Conservation (phyloP, 2,329 filamentous ascomycete genomes). For the Monilinia aucupariae region DNA sequence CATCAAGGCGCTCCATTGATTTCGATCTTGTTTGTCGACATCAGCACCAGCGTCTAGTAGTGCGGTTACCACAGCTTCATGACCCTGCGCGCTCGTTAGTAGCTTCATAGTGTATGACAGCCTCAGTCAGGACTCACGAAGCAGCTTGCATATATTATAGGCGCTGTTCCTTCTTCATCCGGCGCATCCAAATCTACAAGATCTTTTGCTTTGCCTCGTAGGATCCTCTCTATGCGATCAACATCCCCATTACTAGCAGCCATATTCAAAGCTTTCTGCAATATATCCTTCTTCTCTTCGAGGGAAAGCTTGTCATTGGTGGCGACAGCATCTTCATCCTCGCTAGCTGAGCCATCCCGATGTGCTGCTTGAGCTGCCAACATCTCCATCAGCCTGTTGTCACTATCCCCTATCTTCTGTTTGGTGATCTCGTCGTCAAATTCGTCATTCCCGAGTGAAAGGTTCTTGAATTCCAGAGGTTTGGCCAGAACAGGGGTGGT, state of each 20-base stretch:
- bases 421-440: constrained; percentile 59
- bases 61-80: constrained; percentile 79
- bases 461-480: constrained; percentile 73
- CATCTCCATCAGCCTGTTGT: constrained; percentile 90
- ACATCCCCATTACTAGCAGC: constrained; percentile 94
- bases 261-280: constrained; percentile 89
- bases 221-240: constrained; percentile 68
- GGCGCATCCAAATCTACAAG: constrained; percentile 81
- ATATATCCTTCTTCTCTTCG: constrained; percentile 69
- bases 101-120: constrained; percentile 14
- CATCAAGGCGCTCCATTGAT: constrained; percentile 97
- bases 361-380: constrained; percentile 88
- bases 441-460: constrained; percentile 72
- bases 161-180: constrained; percentile 93
- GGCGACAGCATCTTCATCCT: constrained; percentile 75
- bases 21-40: constrained; percentile 90
- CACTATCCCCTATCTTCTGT: constrained; percentile 64
- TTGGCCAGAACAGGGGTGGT: constrained; percentile 80
- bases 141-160: constrained; percentile 94
- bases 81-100: constrained; percentile 52
- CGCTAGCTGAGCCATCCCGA: constrained; percentile 63
- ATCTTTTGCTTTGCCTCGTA: constrained; percentile 65
- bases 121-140: constrained; percentile 58
- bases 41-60: constrained; percentile 80
- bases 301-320: constrained; percentile 66